Base-by-base conservation (phyloP, 768 basidiomycete species). In the Podaxis carcinomalis region DNA sequence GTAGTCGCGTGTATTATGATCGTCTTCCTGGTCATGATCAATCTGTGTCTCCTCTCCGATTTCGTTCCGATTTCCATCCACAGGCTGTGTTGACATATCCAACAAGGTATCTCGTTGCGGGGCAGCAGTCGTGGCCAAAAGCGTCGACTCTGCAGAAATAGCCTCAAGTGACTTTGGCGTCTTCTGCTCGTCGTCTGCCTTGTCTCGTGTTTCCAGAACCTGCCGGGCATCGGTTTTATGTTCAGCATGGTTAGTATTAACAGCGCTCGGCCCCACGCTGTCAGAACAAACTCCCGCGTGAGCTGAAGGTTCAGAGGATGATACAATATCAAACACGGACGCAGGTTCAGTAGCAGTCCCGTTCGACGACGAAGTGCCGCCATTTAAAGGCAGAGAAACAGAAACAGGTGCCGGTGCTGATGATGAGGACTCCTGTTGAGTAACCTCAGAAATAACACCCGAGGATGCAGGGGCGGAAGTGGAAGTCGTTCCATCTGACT, bases 141-240 rank as follows among this genome's bases (percentile, higher is more conserved):
- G 69, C 32, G 86, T 87, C 42, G 84, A 77, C 5, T 84, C 78
- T 32, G 74, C 72, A 16, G 83, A 84, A 57, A 80, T 69, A 16
- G 78, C 70, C 68, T 79, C 75, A 52, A 82, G 67, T 2, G 78
- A 76, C 53, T 74, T 75, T 25, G 69, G 46, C 39, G n/a, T n/a
- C n/a, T 53, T 46, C 51, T 36, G 44, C 42, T 46, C 42, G 27
- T 9, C 21, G 28, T 9, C 51, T 14, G 52, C 27, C 6, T n/a
- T 39, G 23, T 60, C 14, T 13, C 32, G 59, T 21, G 54, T 60
- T 44, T 63, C 56, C 51, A 68, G 70, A 63, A 62, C 61, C 50
- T 63, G 57, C 76, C 83, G 82, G 66, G 70, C 67, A 70, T 80
- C 78, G 77, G 69, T 64, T 67, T 72, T 75, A 40, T 47, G 49